Evolutionary conservation across 2,329 filamentous ascomycete species (phyloP), one percentile per base, ranked within the genome.

Genomic region (Dactylellina drechsleri): DNA sequence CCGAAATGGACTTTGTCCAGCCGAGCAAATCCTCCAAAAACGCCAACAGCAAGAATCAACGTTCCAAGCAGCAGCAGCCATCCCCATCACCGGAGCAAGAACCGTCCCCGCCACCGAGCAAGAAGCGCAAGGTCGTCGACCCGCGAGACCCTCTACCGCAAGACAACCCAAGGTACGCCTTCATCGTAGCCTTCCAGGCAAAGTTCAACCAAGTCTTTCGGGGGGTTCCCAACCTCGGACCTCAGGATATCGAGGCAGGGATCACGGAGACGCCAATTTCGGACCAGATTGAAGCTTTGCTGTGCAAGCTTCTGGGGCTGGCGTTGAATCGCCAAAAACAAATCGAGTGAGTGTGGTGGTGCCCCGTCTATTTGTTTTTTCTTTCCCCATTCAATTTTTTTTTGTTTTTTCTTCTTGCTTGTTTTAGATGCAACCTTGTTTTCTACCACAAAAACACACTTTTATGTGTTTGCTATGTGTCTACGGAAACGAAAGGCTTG

Each of bases 251-350:
- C 76, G 95, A 99, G 83, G 87, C 87, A 82, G 95, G 95, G 60
- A 87, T 97, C 60, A 88, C 90, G 76, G 92, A 94, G 81, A 83
- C 86, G 57, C 83, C 90, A 20, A 93, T 94, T 1, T 92, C 93
- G 79, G 90, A 96, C 80, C 90, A 93, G 80, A 90, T 92, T 54
- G 94, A 98, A 84, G 87, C 90, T 78, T 88, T 99, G 71, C 85
- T 99, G 26, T 99, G 96, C 85, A 93, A 93, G 77, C 83, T 99
- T 78, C 85, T 99, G 52, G 90, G 91, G 36, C 85, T 99, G 79
- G 88, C 97, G 66, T 86, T 99, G 80, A 99, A 99, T 83, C 90
- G 95, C 82, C 98, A 99, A 85, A 97, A 99, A 82, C 93, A 97
- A 83, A 92, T 98, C 81, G 97, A 99, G 95, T 98, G 88, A 83